Evolutionary conservation across 441 rosid species (phyloP), one percentile per base, ranked within the genome.

Genomic region (Erodium moschatum): DNA sequence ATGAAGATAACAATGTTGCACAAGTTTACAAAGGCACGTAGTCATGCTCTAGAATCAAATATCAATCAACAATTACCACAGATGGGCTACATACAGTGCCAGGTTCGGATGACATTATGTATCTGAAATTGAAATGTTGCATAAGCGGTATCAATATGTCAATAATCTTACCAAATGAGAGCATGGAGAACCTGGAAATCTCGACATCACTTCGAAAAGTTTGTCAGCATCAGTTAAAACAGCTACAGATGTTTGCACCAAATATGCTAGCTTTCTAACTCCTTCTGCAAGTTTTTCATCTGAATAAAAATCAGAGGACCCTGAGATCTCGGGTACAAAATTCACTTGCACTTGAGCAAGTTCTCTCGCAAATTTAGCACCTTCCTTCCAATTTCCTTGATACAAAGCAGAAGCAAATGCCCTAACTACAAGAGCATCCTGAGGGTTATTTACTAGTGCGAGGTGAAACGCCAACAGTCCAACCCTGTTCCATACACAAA

Each of bases 381-480:
- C 96, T 78, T 79, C 77, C 67, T 76, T 76, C 97, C 97, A 89
- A 42, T 78, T 72, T 71, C 97, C 88, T 71, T 85, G 83, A 78
- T 80, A 82, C n/a, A 95, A 83, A 61, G 85, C 78, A 75, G 90
- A 90, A 35, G 92, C 98, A 56, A 91, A 88, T n/a, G 88, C 86
- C 75, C 75, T 72, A 48, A 92, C 74, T 15, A 87, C 89, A 77
- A 78, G 68, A 67, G 87, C 86, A 72, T 95, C 88, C 78, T 87
- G 98, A 71, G 97, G 97, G 63, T 81, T 74, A 61, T 80, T 77
- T 69, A 86, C 88, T 72, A 95, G 75, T 77, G 99, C 89, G 42
- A 71, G 87, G 83, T 92, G 98, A 82, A 92, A 89, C 21, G 92
- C 91, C 80, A 95, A 79, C 52, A 95, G 76, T 72, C 89, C 91